These are phyloP conservation scores for Limonium bicolor DNA, from an alignment of 148 eudicot species.

Conservation along the genomic window DNA sequence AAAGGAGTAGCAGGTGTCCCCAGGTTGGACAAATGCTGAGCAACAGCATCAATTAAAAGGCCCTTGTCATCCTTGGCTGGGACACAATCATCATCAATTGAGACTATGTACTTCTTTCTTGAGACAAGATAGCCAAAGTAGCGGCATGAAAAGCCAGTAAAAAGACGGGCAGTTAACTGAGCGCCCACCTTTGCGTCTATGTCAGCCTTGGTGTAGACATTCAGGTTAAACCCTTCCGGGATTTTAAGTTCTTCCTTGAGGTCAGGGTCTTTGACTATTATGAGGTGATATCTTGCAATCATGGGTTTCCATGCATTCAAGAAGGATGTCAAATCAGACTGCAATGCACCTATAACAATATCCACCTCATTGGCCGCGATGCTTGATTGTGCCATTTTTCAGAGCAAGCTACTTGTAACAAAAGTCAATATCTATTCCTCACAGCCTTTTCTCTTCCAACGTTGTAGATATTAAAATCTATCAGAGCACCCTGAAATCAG, in stretches of 20 bases:
- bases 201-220: constrained; percentile 50
- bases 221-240: constrained; percentile 50
- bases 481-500: constrained; percentile 65
- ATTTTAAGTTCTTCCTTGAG: constrained; percentile 60
- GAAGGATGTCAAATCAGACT: constrained; percentile 66
- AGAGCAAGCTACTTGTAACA: not conserved
- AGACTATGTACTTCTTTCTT: constrained; percentile 60
- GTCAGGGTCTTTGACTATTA: constrained; percentile 74
- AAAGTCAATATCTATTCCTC: not conserved
- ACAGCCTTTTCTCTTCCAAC: too few species aligned
- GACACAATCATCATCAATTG: constrained; percentile 75
- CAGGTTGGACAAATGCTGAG: constrained; percentile 75
- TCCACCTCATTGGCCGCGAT: constrained; percentile 61
- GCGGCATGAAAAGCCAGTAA: constrained; percentile 90
- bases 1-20: constrained; percentile 83
- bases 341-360: constrained; percentile 68
- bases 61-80: constrained; percentile 78
- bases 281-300: constrained; percentile 64
- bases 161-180: constrained; percentile 29
- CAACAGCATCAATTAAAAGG: constrained; percentile 32
- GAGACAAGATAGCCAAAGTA: constrained; percentile 89
- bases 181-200: constrained; percentile 42
- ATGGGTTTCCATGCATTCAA: constrained; percentile 75
- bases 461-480: constrained; percentile 42
- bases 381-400: constrained; percentile 36